Evolutionary conservation across 805 yeast species (phyloP).

Genomic region (Yarrowia sp.): DNA sequence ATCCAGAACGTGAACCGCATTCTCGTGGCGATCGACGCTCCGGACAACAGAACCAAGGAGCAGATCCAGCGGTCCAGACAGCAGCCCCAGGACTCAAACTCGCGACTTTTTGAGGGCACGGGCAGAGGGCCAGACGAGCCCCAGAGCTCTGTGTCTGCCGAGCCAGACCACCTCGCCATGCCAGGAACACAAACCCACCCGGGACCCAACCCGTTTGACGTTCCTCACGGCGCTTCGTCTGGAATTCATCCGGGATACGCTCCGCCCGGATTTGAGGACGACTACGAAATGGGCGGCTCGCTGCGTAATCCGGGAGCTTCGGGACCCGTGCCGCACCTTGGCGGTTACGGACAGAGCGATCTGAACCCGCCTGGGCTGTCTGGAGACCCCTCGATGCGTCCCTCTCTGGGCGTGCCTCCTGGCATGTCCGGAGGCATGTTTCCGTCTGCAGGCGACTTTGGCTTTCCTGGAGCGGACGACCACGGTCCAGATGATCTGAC

Average conservation of each 20-base stretch:
- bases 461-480: slow-evolving; percentile 36
- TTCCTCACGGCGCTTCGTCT: neutral
- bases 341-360: slow-evolving; percentile 40
- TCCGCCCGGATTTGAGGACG: slow-evolving; percentile 47
- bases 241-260: neutral
- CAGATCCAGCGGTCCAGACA: neutral
- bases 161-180: neutral
- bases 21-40: slow-evolving; percentile 12
- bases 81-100: slow-evolving; percentile 19
- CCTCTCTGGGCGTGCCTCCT: slow-evolving; percentile 32
- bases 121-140: neutral
- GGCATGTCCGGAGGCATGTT: slow-evolving; percentile 38
- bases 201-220: neutral
- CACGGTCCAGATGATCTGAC: slow-evolving; percentile 32
- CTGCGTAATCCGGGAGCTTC: slow-evolving; percentile 20
- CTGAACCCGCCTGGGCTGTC: slow-evolving; percentile 44
- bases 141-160: neutral
- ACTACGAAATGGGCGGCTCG: slow-evolving; percentile 36
- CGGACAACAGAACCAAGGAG: slow-evolving; percentile 11
- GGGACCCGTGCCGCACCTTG: slow-evolving; percentile 28
- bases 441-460: slow-evolving; percentile 38
- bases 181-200: neutral
- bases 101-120: neutral
- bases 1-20: slow-evolving; percentile 25
- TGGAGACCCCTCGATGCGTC: slow-evolving; percentile 39